Evolutionary conservation across 306 rosid genomes (phyloP), one percentile per base, ranked within the genome.

Genomic region (Prunus kanzakura): DNA sequence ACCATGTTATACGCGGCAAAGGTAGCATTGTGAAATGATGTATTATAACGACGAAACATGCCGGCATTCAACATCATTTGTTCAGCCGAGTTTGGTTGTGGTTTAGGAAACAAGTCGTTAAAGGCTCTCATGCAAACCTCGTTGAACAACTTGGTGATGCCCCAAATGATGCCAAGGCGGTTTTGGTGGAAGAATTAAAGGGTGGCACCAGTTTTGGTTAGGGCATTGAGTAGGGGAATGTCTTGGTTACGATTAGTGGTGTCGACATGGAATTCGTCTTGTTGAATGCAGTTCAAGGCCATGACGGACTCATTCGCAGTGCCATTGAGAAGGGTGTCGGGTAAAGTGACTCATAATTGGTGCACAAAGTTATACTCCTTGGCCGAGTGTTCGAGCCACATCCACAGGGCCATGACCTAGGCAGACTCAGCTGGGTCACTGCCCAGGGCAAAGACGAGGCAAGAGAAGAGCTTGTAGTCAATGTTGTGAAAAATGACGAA

Each of bases 401-500:
- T 32, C 81, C 91, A 74, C 16, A 93, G 75, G 2, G 86, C 89
- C 91, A 91, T 85, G 20, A 91, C 77, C 1, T 80, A 83, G 0
- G 76, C 70, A 1, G 88, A 81, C 65, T 81, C 80, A 0, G 82
- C 67, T 0, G 86, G 76, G 22, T 89, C 88, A 0, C 85, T 91
- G 2, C 81, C 51, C 0, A 91, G 79, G 12, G 12, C 19, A n/a
- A 76, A 75, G 10, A 88, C 81, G 66, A 93, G 16, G 4, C 88
- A 84, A 27, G 19, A 35, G 80, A 85, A 93, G 6, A 93, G 87
- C 3, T 45, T 55, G 2, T 96, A 84, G 54, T 93, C 98, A 1
- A 88, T 69, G 35, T 52, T 46, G 84, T 93, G 90, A n/a, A 89
- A 93, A 11, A 51, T 15, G 51, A 76, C 78, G 84, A 89, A 91